A percentile compares a stretch with the other conserved stretches of the same genome.
These are phyloP conservation scores for Phytophthora meadii DNA, from an alignment of 352 stramenopile species.

Conservation along the genomic window DNA sequence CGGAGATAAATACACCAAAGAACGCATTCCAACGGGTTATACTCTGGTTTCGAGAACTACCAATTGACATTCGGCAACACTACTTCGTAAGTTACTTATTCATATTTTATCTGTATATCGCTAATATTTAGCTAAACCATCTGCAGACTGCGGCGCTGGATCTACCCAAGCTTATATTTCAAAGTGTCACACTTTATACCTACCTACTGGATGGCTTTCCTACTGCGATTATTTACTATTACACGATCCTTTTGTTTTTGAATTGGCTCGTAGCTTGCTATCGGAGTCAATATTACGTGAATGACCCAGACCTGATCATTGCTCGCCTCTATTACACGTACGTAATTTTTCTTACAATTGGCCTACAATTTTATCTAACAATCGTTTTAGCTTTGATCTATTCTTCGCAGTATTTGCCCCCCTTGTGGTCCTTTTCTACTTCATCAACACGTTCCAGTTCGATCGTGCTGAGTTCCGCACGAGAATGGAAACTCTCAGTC, in stretches of 20 bases:
- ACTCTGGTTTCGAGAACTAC: constrained; percentile 3
- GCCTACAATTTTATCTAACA: background rate
- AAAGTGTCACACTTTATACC: constrained; percentile 42
- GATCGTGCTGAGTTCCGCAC: constrained; percentile 39
- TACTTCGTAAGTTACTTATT: constrained; percentile 16
- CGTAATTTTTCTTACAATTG: background rate
- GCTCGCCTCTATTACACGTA: constrained; percentile 42
- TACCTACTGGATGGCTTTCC: constrained; percentile 50
- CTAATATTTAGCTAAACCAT: background rate
- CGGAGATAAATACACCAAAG: background rate
- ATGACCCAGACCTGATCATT: constrained; percentile 37
- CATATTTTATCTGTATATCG: too few relatives aligned
- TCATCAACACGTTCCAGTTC: constrained; percentile 45
- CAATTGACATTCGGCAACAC: constrained; percentile 19
- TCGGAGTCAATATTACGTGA: constrained; percentile 43
- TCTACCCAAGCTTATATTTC: constrained; percentile 54
- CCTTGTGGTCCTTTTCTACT: constrained; percentile 48
- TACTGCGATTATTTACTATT: constrained; percentile 46
- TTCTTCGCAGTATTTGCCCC: constrained; percentile 62
- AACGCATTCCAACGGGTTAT: constrained; percentile 6
- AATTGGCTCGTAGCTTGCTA: constrained; percentile 58
- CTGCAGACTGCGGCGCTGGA: constrained; percentile 47
- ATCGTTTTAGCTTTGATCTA: constrained; percentile 40
- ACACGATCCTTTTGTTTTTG: constrained; percentile 37
- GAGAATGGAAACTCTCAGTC: constrained; percentile 26